Percentiles rank a stretch among this genome's conserved stretches.
These are phyloP conservation scores for Beta macrorhiza DNA, from an alignment of 179 eudicot genomes.

Conservation along the genomic window DNA sequence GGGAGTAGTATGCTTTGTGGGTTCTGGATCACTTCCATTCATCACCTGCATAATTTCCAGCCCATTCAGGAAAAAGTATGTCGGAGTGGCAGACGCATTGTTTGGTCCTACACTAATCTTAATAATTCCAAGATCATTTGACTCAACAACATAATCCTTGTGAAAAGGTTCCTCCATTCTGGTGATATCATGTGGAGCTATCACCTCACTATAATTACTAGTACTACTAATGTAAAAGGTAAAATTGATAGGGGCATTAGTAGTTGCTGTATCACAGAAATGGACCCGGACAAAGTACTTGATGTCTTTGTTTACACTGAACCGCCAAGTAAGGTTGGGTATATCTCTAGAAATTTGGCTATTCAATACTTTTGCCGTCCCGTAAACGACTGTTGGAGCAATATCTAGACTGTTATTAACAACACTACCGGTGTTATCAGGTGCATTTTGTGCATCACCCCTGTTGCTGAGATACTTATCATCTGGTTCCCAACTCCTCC, in stretches of 20 bases:
- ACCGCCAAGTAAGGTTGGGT: constrained; percentile 49
- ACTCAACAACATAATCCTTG: constrained; percentile 42
- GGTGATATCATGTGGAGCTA: not conserved
- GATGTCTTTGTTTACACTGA: constrained; percentile 27
- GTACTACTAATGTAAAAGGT: constrained; percentile 31
- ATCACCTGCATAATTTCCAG: constrained; percentile 58
- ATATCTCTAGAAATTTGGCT: too few relatives aligned
- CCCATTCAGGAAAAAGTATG: constrained; percentile 49
- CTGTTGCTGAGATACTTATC: constrained; percentile 37
- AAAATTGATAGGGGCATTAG: not conserved
- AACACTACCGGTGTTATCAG: not conserved
- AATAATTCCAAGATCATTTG: constrained; percentile 35
- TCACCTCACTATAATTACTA: constrained; percentile 7
- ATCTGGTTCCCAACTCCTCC: constrained; percentile 55
- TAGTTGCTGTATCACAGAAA: constrained; percentile 47
- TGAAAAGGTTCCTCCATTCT: constrained; percentile 41
- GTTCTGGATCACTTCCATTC: constrained; percentile 19
- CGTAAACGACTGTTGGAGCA: constrained; percentile 49
- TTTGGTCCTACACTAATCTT: constrained; percentile 40
- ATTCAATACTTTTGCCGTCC: constrained; percentile 38
- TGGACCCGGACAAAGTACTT: constrained; percentile 42
- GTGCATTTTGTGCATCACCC: constrained; percentile 22
- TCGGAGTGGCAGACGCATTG: not conserved
- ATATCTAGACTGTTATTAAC: not conserved
- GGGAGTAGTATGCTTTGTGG: not conserved